These are phyloP conservation scores for Cryphonectria naterciae DNA, from an alignment of 2,329 filamentous ascomycete species.

Conservation along the genomic window DNA sequence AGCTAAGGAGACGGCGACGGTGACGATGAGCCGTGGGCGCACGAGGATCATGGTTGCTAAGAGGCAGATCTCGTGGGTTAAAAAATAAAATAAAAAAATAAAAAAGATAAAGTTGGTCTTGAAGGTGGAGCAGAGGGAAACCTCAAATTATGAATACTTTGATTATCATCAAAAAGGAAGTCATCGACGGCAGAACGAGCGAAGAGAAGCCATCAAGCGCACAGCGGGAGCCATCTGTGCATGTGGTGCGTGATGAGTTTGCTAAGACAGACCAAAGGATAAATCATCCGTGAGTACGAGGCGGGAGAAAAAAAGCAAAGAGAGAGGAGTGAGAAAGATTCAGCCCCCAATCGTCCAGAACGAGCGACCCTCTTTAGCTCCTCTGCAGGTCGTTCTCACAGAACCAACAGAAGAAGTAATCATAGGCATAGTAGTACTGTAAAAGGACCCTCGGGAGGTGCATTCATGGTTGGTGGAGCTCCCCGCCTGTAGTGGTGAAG, in stretches of 20 bases:
- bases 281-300: not conserved
- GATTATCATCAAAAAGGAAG: not conserved
- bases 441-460: too few relatives aligned
- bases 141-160: not conserved
- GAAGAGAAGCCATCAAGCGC: not conserved
- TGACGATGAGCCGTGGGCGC: constrained; percentile 19
- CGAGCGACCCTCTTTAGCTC: not conserved
- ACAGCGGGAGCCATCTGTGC: not conserved
- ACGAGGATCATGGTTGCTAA: constrained; percentile 22
- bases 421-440: too few relatives aligned
- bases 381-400: not conserved
- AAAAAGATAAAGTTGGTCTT: not conserved
- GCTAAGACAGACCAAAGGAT: not conserved
- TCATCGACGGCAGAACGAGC: not conserved
- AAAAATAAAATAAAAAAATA: not conserved
- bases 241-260: not conserved
- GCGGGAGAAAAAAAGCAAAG: not conserved
- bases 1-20: constrained; percentile 8
- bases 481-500: too few relatives aligned
- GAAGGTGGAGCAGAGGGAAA: not conserved
- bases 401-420: too few relatives aligned
- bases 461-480: not conserved
- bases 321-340: not conserved
- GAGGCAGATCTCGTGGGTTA: not conserved
- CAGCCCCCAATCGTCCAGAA: not conserved